phyloP scores from a whole-genome alignment of 495 filamentous ascomycete species.

The Lepraria neglecta region DNA sequence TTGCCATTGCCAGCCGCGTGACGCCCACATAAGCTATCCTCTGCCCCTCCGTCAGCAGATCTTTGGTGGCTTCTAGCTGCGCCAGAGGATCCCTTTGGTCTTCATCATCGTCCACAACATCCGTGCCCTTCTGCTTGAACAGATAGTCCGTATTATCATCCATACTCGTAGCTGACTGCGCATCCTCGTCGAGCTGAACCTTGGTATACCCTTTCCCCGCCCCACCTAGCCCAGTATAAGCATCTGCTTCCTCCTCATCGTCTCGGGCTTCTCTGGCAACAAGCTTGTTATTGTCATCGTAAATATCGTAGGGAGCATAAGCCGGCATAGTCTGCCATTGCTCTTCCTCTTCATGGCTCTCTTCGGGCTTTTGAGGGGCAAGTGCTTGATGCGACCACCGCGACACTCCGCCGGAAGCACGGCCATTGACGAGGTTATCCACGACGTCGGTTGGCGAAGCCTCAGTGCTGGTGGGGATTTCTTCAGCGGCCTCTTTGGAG shows the following conservation, averaged over 20 bases:
- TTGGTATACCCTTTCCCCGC: slow-evolving; percentile 92
- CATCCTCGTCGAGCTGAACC: slow-evolving; percentile 90
- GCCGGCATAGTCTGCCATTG: slow-evolving; percentile 94
- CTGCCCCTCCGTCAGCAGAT: slow-evolving; percentile 90
- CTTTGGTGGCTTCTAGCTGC: slow-evolving; percentile 94
- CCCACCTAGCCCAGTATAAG: slow-evolving; percentile 70
- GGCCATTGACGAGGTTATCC: slow-evolving; percentile 20
- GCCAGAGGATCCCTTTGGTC: slow-evolving; percentile 71
- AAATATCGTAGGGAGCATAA: slow-evolving; percentile 83
- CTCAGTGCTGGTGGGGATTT: background rate
- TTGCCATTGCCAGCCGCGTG: slow-evolving; percentile 66
- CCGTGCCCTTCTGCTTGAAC: slow-evolving; percentile 65
- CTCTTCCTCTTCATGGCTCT: slow-evolving; percentile 52
- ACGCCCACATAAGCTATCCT: slow-evolving; percentile 94
- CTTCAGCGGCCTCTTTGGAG: background rate
- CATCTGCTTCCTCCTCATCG: slow-evolving; percentile 63
- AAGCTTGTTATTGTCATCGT: slow-evolving; percentile 86
- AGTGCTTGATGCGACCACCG: slow-evolving; percentile 91
- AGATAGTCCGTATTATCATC: slow-evolving; percentile 96
- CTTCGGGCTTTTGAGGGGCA: slow-evolving; percentile 45
- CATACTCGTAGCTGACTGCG: slow-evolving; percentile 86
- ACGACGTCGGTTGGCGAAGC: slow-evolving; percentile 7
- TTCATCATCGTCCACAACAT: slow-evolving; percentile 55
- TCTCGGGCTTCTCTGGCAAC: slow-evolving; percentile 71
- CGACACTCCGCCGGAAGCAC: slow-evolving; percentile 46